Evolutionary conservation across 495 filamentous ascomycete genomes (phyloP).

Genomic region (Melanomma pulvis-pyrius): DNA sequence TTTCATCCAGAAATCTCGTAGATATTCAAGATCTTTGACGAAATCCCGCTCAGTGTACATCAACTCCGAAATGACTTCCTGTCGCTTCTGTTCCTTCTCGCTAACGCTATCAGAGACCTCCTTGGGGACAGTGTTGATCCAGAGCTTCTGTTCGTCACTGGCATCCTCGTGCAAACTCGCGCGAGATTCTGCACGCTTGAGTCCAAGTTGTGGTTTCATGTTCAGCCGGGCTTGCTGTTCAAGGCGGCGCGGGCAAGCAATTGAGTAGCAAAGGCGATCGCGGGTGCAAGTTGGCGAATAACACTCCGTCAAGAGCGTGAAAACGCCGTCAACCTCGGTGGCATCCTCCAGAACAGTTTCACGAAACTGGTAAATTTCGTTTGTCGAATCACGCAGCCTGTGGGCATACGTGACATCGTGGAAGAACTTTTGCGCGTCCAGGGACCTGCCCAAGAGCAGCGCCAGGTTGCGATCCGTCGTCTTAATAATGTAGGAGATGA

Average conservation of each 20-base stretch:
- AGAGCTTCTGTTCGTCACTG: conserved; percentile 95
- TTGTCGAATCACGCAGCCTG: conserved; percentile 82
- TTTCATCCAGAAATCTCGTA: conserved; percentile 98
- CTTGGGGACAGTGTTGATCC: conserved; percentile 98
- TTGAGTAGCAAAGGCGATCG: conserved; percentile 95
- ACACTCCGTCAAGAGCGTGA: conserved; percentile 93
- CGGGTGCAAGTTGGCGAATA: conserved; percentile 97
- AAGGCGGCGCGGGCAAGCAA: conserved; percentile 90
- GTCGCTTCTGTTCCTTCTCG: conserved; percentile 93
- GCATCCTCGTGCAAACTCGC: conserved; percentile 82
- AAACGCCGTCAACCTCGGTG: conserved; percentile 91
- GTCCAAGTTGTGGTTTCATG: conserved; percentile 83
- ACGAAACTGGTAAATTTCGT: conserved; percentile 95
- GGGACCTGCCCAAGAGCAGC: conserved; percentile 84
- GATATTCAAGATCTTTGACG: conserved; percentile 97
- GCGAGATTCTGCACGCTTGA: conserved; percentile 79
- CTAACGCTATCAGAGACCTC: conserved; percentile 86
- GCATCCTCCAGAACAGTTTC: conserved; percentile 90
- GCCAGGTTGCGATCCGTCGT: conserved; percentile 96
- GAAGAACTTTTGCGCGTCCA: conserved; percentile 99
- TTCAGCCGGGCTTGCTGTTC: conserved; percentile 95
- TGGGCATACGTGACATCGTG: conserved; percentile 99
- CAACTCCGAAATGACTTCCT: conserved; percentile 96
- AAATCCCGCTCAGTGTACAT: conserved; percentile 99
- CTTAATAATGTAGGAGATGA: conserved; percentile 92